Conservation (phyloP, 1,284 basidiomycete genomes). For the Ganoderma multipileum region DNA sequence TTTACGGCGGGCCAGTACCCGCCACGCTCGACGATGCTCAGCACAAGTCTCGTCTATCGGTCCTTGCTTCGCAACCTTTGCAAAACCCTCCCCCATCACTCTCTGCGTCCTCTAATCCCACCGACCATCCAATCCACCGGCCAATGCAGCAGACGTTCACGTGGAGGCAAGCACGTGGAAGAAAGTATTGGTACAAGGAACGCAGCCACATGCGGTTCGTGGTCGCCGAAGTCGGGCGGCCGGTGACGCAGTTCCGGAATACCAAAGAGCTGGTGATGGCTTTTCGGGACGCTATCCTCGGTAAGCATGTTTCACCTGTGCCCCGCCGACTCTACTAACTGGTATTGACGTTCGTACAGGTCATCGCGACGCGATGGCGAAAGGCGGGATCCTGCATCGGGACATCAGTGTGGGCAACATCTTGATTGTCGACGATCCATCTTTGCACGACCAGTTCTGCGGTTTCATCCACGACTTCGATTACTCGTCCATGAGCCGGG, state of each 20-base stretch:
- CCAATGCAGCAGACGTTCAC: constrained; percentile 22
- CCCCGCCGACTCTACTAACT: not conserved
- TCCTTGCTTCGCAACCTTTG: not conserved
- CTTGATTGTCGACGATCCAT: constrained; percentile 3
- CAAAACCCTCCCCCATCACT: not conserved
- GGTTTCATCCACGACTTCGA: constrained; percentile 23
- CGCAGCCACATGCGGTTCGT: constrained; percentile 30
- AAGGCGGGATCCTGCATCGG: constrained; percentile 11
- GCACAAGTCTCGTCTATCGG: not conserved
- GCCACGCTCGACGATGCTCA: not conserved
- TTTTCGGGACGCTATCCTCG: constrained; percentile 24
- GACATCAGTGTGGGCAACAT: constrained; percentile 17
- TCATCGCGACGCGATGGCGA: not conserved
- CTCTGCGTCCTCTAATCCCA: not conserved
- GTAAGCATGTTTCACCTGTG: constrained; percentile 8
- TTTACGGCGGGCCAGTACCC: not conserved
- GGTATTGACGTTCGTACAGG: not conserved
- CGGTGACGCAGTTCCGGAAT: constrained; percentile 16
- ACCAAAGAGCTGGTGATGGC: constrained; percentile 20
- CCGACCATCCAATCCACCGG: not conserved
- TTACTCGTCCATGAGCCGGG: constrained; percentile 7
- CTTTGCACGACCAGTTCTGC: not conserved
- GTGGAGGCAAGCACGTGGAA: not conserved
- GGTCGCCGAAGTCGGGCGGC: constrained; percentile 20
- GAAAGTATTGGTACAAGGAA: constrained; percentile 10